Percentiles rank a stretch among this genome's conserved stretches.
Conservation (phyloP, 495 filamentous ascomycete genomes). For the Barbatosphaeria neglecta region DNA sequence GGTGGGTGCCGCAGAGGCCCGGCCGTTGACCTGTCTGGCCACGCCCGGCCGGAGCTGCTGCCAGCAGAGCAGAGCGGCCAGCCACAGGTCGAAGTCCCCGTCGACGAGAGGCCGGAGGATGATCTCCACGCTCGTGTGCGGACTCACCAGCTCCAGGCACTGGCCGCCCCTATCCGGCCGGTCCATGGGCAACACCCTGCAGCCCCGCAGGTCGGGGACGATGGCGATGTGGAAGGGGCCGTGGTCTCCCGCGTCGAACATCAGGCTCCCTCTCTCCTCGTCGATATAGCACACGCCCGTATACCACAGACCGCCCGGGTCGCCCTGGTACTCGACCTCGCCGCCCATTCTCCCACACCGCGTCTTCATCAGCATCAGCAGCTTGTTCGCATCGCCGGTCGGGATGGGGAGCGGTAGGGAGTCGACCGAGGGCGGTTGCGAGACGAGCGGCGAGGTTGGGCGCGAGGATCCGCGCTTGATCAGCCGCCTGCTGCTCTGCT, state of each 20-base stretch:
- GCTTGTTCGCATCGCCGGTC: slow-evolving; percentile 49
- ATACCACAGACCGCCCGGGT: slow-evolving; percentile 44
- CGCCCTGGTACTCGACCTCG: slow-evolving; percentile 50
- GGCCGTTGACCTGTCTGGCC: slow-evolving; percentile 15
- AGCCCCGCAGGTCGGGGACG: slow-evolving; percentile 77
- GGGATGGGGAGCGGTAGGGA: slow-evolving; percentile 44
- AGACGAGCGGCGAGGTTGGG: slow-evolving; percentile 35
- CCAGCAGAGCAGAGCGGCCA: slow-evolving; percentile 89
- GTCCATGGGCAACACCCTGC: slow-evolving; percentile 60
- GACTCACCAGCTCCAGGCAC: slow-evolving; percentile 72
- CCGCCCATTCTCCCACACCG: slow-evolving; percentile 61
- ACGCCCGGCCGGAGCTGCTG: slow-evolving; percentile 62
- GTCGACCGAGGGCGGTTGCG: slow-evolving; percentile 37
- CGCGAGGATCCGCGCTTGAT: slow-evolving; percentile 37
- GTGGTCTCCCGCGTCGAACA: slow-evolving; percentile 46
- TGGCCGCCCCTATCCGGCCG: slow-evolving; percentile 50
- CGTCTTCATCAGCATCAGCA: slow-evolving; percentile 56
- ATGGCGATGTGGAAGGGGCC: slow-evolving; percentile 37
- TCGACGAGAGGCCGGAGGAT: slow-evolving; percentile 61
- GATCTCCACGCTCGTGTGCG: slow-evolving; percentile 55
- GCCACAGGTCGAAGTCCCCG: slow-evolving; percentile 80
- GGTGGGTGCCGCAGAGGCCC: slow-evolving; percentile 10
- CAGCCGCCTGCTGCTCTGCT: slow-evolving; percentile 25
- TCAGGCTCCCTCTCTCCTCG: slow-evolving; percentile 50
- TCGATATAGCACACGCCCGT: slow-evolving; percentile 55